Evolutionary conservation across 805 yeast species (phyloP), one percentile per base, ranked within the genome.

Genomic region (Candida oleophila): DNA sequence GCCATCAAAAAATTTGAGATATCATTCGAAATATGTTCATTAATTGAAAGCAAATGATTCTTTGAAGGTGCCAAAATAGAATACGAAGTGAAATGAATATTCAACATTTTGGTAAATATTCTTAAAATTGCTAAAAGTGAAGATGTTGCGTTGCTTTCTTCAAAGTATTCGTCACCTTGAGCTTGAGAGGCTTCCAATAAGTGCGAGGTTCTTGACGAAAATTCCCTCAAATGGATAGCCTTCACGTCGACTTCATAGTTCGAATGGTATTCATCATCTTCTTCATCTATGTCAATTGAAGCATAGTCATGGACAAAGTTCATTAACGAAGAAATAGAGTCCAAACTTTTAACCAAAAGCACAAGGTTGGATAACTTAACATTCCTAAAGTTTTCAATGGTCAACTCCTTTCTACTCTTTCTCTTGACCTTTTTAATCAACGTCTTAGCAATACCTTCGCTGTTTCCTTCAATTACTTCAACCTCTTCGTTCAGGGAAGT

Each of bases 191-290:
- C 88, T 55, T 82, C 87, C 44, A 85, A 71, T 43, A 85, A 65
- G 60, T 85, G 87, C 0, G 88, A 81, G 0, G 89, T 83, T 60
- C 91, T 70, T 46, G 85, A 84, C 1, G 86, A 78, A 42, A 85
- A 68, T 36, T 79, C 78, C 48, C 84, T 73, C 47, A 83, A 62
- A 54, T 83, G 82, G 3, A 82, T 61, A 1, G 81, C 85, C 52
- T 72, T 74, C 40, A 81, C 66, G 5, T 64, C 62, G 0, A 64
- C 53, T 28, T 55, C 50, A 11, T 50, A 48, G 7, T 46, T 46
- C 3, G 21, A 20, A 11, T 25, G 30, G 21, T 9, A 20, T 5
- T 16, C 14, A 11, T 60, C 52, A 8, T 46, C 45, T 30, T 48
- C 49, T 21, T 44, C 18, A n/a, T 38, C 40, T 38, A 59, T 32